These are phyloP conservation scores for Rhizopogon sp. DNA, from an alignment of 768 basidiomycete species.

Conservation along the genomic window DNA sequence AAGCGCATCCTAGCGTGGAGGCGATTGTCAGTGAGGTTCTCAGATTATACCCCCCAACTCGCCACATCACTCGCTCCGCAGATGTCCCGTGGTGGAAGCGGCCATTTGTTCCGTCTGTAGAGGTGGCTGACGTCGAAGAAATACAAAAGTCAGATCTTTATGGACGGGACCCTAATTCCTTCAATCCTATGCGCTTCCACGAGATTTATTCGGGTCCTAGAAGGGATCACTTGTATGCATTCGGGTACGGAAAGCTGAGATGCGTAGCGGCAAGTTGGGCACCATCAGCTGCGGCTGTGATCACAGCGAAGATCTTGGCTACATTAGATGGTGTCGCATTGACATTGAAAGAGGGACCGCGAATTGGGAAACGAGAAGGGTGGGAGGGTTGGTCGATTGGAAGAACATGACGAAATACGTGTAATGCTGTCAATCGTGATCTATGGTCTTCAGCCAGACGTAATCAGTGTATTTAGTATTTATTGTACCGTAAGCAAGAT, in stretches of 20 bases:
- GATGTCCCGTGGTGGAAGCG: conserved; percentile 4
- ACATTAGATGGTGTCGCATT: conserved; percentile 17
- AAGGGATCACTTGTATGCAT: conserved; percentile 31
- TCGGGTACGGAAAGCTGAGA: conserved; percentile 37
- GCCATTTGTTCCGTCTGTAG: conserved; percentile 1
- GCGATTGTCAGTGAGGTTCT: conserved; percentile 39
- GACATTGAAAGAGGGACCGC: conserved; percentile 22
- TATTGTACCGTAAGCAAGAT: background rate
- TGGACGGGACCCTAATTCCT: conserved; percentile 26
- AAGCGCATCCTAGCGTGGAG: conserved; percentile 26
- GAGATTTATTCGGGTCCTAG: conserved; percentile 11
- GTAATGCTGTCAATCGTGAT: background rate
- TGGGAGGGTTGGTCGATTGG: conserved; percentile 36
- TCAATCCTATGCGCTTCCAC: conserved; percentile 34
- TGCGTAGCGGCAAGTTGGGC: conserved; percentile 48
- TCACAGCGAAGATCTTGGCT: conserved; percentile 35
- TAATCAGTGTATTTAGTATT: background rate
- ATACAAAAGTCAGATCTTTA: conserved; percentile 30
- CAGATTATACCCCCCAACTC: conserved; percentile 48
- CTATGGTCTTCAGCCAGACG: background rate
- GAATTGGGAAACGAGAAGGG: conserved; percentile 34
- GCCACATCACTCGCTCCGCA: conserved; percentile 34
- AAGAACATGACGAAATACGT: background rate
- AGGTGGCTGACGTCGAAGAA: conserved; percentile 21
- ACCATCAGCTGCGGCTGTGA: conserved; percentile 41